phyloP scores from a whole-genome alignment of 2,329 filamentous ascomycete species.

The Trichoderma sp. region DNA sequence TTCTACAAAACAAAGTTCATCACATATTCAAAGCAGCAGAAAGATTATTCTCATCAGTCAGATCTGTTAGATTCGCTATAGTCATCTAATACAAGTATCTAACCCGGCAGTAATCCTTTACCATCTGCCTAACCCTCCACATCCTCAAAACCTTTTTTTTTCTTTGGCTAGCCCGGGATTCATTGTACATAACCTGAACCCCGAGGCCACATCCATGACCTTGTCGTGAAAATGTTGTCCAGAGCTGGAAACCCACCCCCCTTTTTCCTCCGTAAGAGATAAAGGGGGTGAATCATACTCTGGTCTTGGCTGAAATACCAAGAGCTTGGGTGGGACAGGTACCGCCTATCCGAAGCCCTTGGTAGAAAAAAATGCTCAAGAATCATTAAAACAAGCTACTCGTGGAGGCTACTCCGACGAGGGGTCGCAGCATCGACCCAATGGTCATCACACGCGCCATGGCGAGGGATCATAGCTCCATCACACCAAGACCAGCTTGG shows the following conservation, averaged over 20 bases:
- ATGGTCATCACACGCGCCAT: constrained; percentile 38
- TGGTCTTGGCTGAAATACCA: constrained; percentile 27
- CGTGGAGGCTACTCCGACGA: constrained; percentile 38
- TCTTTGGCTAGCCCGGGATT: constrained; percentile 39
- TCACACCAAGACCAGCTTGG: constrained; percentile 49
- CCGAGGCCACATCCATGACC: constrained; percentile 36
- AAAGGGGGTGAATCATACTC: constrained; percentile 27
- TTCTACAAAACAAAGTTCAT: not conserved
- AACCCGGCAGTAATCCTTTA: constrained; percentile 23
- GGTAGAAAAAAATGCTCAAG: constrained; percentile 30
- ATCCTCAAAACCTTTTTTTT: constrained; percentile 28
- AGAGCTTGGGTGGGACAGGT: constrained; percentile 5
- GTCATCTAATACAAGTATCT: constrained; percentile 48
- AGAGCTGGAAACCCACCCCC: constrained; percentile 32
- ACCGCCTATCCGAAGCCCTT: constrained; percentile 8
- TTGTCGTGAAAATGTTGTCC: constrained; percentile 25
- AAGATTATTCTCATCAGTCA: constrained; percentile 4
- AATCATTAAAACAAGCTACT: constrained; percentile 39
- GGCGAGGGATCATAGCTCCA: constrained; percentile 29
- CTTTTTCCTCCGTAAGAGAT: constrained; percentile 24
- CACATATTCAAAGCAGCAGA: not conserved
- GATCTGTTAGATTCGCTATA: constrained; percentile 50
- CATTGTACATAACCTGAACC: constrained; percentile 33
- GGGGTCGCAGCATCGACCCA: constrained; percentile 59
- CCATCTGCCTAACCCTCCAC: constrained; percentile 31